phyloP scores from a whole-genome alignment of 192 early-diverging fungal species.

The Backusella sp. region DNA sequence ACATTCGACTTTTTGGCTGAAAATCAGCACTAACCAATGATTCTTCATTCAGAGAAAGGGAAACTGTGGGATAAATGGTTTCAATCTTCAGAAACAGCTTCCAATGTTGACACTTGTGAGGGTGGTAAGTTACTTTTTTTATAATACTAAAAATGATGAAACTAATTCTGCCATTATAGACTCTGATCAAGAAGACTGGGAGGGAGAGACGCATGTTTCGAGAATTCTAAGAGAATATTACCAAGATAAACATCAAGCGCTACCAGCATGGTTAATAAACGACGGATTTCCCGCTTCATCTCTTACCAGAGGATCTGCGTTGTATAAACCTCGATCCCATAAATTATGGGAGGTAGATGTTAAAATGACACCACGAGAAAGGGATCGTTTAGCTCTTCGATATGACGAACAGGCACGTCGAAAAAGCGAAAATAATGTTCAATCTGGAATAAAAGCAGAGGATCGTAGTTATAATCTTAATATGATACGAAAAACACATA shows the following conservation, averaged over 20 bases:
- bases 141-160: not conserved
- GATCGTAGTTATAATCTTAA: not conserved
- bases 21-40: not conserved
- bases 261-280: slow-evolving; percentile 24
- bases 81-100: not conserved
- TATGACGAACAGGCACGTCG: not conserved
- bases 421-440: not conserved
- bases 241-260: slow-evolving; percentile 40
- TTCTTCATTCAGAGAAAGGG: not conserved
- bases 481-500: not conserved
- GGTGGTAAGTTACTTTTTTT: not conserved
- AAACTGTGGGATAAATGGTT: not conserved
- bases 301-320: not conserved
- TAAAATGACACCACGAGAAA: slow-evolving; percentile 1
- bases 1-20: not conserved
- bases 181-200: slow-evolving; percentile 51
- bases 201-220: slow-evolving; percentile 54
- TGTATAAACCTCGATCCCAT: not conserved
- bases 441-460: not conserved
- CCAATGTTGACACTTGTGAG: not conserved
- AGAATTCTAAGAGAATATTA: slow-evolving; percentile 51
- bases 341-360: not conserved
- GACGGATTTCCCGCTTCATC: not conserved
- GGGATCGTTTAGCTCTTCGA: not conserved
- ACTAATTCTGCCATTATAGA: slow-evolving; percentile 29